phyloP scores from a whole-genome alignment of 2,329 filamentous ascomycete species.

The Nothomitra cinnamomea region DNA sequence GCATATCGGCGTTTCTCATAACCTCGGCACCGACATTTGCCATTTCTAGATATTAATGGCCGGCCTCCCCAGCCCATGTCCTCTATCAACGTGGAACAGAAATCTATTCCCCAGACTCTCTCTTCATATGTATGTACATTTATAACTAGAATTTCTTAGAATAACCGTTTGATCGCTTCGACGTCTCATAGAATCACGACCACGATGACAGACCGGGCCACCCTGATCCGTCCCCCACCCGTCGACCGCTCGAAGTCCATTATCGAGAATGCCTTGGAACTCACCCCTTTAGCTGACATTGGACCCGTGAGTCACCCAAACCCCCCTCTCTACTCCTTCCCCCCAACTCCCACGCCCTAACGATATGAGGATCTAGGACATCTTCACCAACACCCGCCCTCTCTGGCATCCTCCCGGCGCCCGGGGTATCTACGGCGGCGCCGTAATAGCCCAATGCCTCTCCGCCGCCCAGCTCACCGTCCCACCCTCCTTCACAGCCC shows the following conservation, averaged over 20 bases:
- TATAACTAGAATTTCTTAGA: no score
- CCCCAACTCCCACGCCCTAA: background rate
- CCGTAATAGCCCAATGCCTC: constrained; percentile 83
- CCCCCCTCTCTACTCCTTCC: background rate
- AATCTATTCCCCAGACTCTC: no score
- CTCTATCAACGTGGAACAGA: no score
- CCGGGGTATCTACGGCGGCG: constrained; percentile 82
- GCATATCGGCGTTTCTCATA: no score
- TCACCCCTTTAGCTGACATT: constrained; percentile 62
- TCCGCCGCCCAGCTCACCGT: constrained; percentile 81
- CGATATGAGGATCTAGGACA: constrained; percentile 36
- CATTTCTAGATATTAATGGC: no score
- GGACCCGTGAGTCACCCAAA: constrained; percentile 42
- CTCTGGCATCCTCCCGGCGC: constrained; percentile 88
- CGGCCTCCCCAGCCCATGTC: constrained; percentile 3
- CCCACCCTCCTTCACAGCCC: constrained; percentile 59
- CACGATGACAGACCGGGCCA: constrained; percentile 20
- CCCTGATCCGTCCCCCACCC: constrained; percentile 60
- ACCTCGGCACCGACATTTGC: no score
- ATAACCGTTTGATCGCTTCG: no score
- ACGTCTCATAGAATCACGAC: no score
- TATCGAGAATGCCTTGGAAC: constrained; percentile 79
- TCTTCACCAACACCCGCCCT: constrained; percentile 87
- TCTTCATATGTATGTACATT: no score
- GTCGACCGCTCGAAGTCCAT: constrained; percentile 53